Evolutionary conservation across 75 land plant genomes (phyloP).

Genomic region (Chamaecyparis obtusa): DNA sequence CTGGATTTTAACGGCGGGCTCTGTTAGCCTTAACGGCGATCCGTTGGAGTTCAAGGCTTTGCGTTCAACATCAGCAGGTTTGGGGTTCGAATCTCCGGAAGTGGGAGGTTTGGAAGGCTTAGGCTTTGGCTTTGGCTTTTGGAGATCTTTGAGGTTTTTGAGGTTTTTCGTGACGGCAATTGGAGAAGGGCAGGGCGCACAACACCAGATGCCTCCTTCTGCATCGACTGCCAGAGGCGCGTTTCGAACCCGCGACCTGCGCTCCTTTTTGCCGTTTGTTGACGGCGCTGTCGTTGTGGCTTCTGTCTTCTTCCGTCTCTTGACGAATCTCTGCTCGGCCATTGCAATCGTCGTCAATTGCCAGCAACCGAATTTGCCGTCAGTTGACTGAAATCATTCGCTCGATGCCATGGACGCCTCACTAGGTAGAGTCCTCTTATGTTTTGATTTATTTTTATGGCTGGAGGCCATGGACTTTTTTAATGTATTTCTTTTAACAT

Average conservation of each 20-base stretch:
- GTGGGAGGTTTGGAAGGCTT: not conserved
- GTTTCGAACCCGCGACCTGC: slow-evolving; percentile 8
- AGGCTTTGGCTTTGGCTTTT: not conserved
- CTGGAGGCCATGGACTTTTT: not conserved
- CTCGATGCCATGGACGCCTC: not conserved
- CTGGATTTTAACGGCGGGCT: not conserved
- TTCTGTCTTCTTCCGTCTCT: slow-evolving; percentile 4
- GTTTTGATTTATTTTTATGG: not conserved
- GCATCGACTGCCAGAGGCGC: slow-evolving; percentile 12
- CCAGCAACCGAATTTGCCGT: not conserved
- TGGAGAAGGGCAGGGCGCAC: slow-evolving; percentile 5
- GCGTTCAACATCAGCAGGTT: not conserved
- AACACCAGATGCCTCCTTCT: slow-evolving; percentile 10
- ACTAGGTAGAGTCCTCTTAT: not conserved
- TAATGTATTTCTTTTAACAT: not conserved
- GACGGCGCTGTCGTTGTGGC: not conserved
- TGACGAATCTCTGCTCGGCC: slow-evolving; percentile 5
- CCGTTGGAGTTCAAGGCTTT: not conserved
- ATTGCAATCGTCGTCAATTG: not conserved
- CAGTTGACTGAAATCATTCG: not conserved
- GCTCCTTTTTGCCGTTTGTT: not conserved
- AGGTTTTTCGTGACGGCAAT: not conserved
- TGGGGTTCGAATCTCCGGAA: not conserved
- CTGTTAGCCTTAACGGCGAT: not conserved
- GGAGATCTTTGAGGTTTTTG: not conserved